A percentile compares a stretch with the other conserved stretches of the same genome.
Conservation (phyloP, 257 asterid species). For the Verbena officinalis region DNA sequence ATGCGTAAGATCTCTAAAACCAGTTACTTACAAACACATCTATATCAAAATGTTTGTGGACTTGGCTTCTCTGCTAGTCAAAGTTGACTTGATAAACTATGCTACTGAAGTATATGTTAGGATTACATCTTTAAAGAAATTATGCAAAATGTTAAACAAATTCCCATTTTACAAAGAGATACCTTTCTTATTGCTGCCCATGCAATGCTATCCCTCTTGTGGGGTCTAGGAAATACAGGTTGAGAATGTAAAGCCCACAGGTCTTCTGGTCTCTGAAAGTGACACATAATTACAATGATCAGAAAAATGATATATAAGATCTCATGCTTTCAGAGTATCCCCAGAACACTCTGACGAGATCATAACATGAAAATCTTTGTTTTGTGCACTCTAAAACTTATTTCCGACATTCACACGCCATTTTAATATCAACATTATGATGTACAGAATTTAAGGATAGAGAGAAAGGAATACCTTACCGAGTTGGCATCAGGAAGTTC, state of each 20-base stretch:
- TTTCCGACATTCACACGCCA: slow-evolving; percentile 11
- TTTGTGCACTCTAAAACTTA: slow-evolving; percentile 9
- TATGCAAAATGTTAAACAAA: neutral
- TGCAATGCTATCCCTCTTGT: slow-evolving; percentile 57
- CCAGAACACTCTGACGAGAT: slow-evolving; percentile 23
- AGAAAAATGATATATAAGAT: slow-evolving; percentile 29
- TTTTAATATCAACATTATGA: slow-evolving; percentile 20
- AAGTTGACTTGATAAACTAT: slow-evolving; percentile 21
- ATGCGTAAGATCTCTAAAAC: neutral
- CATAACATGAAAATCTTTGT: slow-evolving; percentile 11
- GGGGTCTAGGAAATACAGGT: slow-evolving; percentile 86
- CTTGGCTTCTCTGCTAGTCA: slow-evolving; percentile 14
- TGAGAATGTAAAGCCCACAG: slow-evolving; percentile 91
- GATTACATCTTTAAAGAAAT: slow-evolving; percentile 6
- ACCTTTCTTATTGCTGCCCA: slow-evolving; percentile 94
- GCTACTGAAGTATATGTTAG: neutral
- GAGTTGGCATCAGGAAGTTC: slow-evolving; percentile 99
- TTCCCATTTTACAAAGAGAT: slow-evolving; percentile 5
- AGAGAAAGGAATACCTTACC: slow-evolving; percentile 91
- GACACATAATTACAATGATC: slow-evolving; percentile 33
- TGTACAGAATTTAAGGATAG: slow-evolving; percentile 31
- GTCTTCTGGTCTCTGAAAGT: slow-evolving; percentile 88
- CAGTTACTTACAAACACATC: neutral
- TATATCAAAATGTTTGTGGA: neutral
- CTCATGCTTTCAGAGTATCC: slow-evolving; percentile 19